phyloP scores from a whole-genome alignment of 228 moss, liverwort and hornwort species.

The Sphagnum magellanicum region DNA sequence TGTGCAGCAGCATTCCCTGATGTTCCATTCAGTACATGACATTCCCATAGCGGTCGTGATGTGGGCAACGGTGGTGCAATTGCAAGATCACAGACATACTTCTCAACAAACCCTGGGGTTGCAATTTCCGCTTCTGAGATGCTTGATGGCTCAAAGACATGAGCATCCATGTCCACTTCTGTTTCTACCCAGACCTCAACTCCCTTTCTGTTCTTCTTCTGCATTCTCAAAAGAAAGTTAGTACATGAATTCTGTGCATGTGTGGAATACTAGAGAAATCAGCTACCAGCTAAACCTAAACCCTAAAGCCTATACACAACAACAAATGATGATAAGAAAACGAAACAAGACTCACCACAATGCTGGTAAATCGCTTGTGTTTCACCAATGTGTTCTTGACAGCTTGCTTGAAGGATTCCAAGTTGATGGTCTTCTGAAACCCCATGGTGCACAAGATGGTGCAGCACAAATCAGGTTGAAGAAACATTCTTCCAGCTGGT shows the following conservation, averaged over 20 bases:
- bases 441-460: neutral
- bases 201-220: constrained; percentile 31
- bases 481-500: neutral
- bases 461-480: neutral
- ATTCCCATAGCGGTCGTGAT: constrained; percentile 77
- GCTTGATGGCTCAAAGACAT: constrained; percentile 26
- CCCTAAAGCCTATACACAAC: no score
- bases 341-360: neutral
- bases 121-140: constrained; percentile 24
- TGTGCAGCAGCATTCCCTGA: constrained; percentile 29
- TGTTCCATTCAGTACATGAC: constrained; percentile 47
- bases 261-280: no score
- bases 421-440: neutral
- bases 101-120: constrained; percentile 18
- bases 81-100: constrained; percentile 44
- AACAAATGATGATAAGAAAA: neutral
- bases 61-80: constrained; percentile 25
- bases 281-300: no score
- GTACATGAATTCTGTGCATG: no score
- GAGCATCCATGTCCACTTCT: constrained; percentile 41
- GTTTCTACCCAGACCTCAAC: constrained; percentile 31
- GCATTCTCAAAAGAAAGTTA: neutral
- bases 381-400: neutral
- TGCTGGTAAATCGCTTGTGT: neutral
- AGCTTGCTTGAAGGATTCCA: neutral